Conservation (phyloP, 1,284 basidiomycete species). For the Cerioporus squamosus region DNA sequence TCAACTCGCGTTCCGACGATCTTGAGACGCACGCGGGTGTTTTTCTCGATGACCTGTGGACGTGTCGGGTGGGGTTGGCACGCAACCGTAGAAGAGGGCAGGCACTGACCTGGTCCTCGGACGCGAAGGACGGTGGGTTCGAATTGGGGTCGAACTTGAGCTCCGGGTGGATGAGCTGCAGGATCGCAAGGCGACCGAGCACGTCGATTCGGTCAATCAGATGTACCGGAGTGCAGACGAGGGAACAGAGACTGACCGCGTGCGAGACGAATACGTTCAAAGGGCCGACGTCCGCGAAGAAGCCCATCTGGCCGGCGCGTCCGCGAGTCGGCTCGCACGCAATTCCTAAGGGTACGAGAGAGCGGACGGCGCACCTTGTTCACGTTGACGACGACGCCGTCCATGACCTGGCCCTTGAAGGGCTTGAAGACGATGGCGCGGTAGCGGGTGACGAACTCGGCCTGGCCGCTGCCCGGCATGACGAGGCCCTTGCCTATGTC, state of each 20-base stretch:
- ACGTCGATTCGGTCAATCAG: not conserved
- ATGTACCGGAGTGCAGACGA: not conserved
- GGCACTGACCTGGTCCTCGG: slow-evolving; percentile 77
- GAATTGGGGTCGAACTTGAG: slow-evolving; percentile 93
- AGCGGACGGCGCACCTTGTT: slow-evolving; percentile 74
- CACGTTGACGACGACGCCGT: slow-evolving; percentile 95
- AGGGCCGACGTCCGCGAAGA: slow-evolving; percentile 96
- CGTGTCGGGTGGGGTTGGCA: not conserved
- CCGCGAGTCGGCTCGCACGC: not conserved
- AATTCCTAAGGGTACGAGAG: not conserved
- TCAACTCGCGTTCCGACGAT: slow-evolving; percentile 97
- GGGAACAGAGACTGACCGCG: slow-evolving; percentile 69
- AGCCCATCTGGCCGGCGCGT: slow-evolving; percentile 79
- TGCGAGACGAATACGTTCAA: slow-evolving; percentile 92
- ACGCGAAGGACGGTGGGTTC: slow-evolving; percentile 90
- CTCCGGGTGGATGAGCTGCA: slow-evolving; percentile 89
- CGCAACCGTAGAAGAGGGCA: slow-evolving; percentile 1
- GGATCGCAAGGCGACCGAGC: not conserved
- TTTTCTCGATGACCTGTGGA: slow-evolving; percentile 87
- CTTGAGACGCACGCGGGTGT: slow-evolving; percentile 90
- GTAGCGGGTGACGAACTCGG: slow-evolving; percentile 91
- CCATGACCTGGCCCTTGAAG: slow-evolving; percentile 98
- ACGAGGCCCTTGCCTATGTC: slow-evolving; percentile 94
- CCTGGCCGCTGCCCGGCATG: slow-evolving; percentile 90
- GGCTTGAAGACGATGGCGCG: slow-evolving; percentile 96